A percentile compares a stretch with the other conserved stretches of the same genome.
phyloP scores from a whole-genome alignment of 2,329 filamentous ascomycete genomes.

The Chaetothyriales sp. region DNA sequence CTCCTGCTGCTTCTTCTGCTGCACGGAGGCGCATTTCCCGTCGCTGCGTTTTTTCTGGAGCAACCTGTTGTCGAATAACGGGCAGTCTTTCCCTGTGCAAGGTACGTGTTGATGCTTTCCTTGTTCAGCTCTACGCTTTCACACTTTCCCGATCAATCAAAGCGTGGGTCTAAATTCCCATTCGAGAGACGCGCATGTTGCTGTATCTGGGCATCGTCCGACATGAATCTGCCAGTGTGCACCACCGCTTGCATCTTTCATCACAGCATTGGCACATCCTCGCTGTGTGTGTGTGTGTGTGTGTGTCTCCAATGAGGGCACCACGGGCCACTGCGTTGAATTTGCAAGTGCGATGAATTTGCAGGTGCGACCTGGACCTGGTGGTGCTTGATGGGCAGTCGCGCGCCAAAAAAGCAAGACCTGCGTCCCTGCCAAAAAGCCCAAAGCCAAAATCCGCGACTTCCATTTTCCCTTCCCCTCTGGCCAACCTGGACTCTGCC shows the following conservation, averaged over 20 bases:
- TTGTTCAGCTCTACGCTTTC: not conserved
- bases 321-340: no score
- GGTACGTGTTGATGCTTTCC: not conserved
- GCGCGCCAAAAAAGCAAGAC: no score
- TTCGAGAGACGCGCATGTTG: not conserved
- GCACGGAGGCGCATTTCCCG: not conserved
- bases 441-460: no score
- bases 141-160: constrained; percentile 1
- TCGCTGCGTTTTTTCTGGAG: not conserved
- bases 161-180: not conserved
- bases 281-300: no score
- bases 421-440: no score
- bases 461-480: no score
- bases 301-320: no score
- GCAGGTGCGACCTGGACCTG: no score
- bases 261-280: no score
- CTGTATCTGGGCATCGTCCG: not conserved
- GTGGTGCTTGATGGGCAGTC: not conserved
- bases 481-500: not conserved
- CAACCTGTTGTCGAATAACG: not conserved
- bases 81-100: not conserved
- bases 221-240: not conserved
- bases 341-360: no score
- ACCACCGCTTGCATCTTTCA: not conserved
- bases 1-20: not conserved